These are phyloP conservation scores for Lasiosphaeria miniovina DNA, from an alignment of 495 filamentous ascomycete species.

Conservation along the genomic window DNA sequence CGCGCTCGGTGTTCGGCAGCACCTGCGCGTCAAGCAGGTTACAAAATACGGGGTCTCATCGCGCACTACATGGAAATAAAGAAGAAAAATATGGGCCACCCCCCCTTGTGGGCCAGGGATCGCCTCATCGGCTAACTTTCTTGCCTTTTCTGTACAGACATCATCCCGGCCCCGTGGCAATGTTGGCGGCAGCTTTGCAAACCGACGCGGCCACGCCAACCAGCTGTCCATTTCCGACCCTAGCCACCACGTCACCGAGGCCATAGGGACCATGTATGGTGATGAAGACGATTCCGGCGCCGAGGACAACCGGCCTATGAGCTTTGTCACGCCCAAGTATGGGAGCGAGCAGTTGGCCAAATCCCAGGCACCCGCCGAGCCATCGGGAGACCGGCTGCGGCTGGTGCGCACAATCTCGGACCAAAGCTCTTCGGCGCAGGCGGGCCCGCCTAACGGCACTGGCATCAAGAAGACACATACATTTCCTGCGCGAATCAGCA, in stretches of 20 bases:
- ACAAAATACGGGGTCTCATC: background rate
- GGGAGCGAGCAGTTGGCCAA: slow-evolving; percentile 36
- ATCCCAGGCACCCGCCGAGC: slow-evolving; percentile 20
- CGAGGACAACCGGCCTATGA: slow-evolving; percentile 47
- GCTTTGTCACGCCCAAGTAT: slow-evolving; percentile 43
- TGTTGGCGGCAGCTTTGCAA: slow-evolving; percentile 53
- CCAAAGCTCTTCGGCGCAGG: slow-evolving; percentile 28
- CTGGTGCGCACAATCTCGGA: slow-evolving; percentile 45
- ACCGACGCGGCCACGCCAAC: slow-evolving; percentile 52
- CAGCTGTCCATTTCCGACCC: slow-evolving; percentile 59
- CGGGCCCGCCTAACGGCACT: slow-evolving; percentile 17
- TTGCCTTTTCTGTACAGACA: slow-evolving; percentile 38
- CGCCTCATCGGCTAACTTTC: slow-evolving; percentile 21
- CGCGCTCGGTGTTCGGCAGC: background rate
- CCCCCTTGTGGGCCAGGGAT: slow-evolving; percentile 27
- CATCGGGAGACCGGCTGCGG: slow-evolving; percentile 35
- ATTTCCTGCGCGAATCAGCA: slow-evolving; percentile 43
- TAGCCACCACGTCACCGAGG: slow-evolving; percentile 95
- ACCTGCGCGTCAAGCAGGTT: background rate
- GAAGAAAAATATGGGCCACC: slow-evolving; percentile 25
- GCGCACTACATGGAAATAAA: slow-evolving; percentile 15
- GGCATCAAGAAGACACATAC: slow-evolving; percentile 39
- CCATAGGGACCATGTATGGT: slow-evolving; percentile 94
- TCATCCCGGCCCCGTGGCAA: slow-evolving; percentile 52
- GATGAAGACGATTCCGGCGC: slow-evolving; percentile 50